Conservation (phyloP, 495 filamentous ascomycete species). For the Podospora didyma region DNA sequence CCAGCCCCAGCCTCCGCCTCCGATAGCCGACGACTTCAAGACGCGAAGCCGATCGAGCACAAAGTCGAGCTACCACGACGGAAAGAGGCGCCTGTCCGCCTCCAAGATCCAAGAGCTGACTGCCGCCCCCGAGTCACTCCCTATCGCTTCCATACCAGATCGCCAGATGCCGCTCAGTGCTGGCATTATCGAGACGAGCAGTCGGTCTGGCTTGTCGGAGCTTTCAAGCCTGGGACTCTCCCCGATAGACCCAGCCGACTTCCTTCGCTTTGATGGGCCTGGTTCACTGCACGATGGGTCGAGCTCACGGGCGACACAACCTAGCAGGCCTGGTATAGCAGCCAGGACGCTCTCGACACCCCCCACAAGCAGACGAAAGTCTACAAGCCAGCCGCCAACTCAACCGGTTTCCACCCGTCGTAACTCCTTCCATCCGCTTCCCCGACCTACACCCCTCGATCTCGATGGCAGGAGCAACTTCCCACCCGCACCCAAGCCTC, state of each 20-base stretch:
- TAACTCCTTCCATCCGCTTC: slow-evolving; percentile 28
- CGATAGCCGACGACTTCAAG: slow-evolving; percentile 4
- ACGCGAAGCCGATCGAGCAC: slow-evolving; percentile 28
- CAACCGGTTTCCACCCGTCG: slow-evolving; percentile 23
- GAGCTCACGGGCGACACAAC: not conserved
- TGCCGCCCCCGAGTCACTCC: slow-evolving; percentile 48
- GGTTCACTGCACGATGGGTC: not conserved
- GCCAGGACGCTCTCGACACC: slow-evolving; percentile 43
- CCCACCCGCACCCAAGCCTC: slow-evolving; percentile 10
- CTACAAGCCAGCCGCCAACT: slow-evolving; percentile 20
- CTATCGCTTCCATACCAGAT: slow-evolving; percentile 31
- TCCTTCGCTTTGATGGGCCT: not conserved
- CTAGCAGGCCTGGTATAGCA: slow-evolving; percentile 13
- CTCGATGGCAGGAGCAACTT: slow-evolving; percentile 22
- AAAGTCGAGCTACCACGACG: slow-evolving; percentile 36
- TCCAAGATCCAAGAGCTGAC: slow-evolving; percentile 53
- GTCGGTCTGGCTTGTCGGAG: slow-evolving; percentile 27
- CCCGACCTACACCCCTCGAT: slow-evolving; percentile 27
- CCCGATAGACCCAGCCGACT: not conserved
- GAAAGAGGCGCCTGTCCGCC: slow-evolving; percentile 51
- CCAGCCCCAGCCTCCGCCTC: not conserved
- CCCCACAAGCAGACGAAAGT: slow-evolving; percentile 34
- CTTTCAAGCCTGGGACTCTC: slow-evolving; percentile 14
- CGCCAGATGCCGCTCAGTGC: slow-evolving; percentile 28
- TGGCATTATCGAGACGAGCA: slow-evolving; percentile 27